Evolutionary conservation across 257 asterid genomes (phyloP).

Genomic region (Ilex aquifolium): DNA sequence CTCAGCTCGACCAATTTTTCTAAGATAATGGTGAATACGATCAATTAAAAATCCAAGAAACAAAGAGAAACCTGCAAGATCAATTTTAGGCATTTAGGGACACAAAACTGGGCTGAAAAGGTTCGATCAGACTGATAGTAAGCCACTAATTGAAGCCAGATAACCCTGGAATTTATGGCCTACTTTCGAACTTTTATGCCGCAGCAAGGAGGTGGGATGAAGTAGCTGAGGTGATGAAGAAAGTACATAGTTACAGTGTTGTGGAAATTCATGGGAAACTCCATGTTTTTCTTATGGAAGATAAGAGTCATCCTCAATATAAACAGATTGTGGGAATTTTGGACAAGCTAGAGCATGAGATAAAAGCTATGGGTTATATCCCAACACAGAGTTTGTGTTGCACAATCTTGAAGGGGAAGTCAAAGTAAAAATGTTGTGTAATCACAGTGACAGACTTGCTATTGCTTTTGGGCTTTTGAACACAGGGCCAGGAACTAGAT

Average conservation of each 20-base stretch:
- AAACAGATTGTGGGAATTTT: slow-evolving; percentile 31
- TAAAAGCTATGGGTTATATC: slow-evolving; percentile 46
- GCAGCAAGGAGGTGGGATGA: slow-evolving; percentile 66
- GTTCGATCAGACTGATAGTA: no score
- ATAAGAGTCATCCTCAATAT: slow-evolving; percentile 49
- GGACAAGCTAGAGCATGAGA: slow-evolving; percentile 43
- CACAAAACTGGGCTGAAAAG: no score
- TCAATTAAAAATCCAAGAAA: slow-evolving; percentile 83
- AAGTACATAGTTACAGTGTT: slow-evolving; percentile 56
- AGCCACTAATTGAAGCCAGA: slow-evolving; percentile 28
- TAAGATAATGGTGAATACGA: slow-evolving; percentile 85
- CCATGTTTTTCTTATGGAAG: slow-evolving; percentile 60
- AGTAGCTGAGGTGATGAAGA: slow-evolving; percentile 52
- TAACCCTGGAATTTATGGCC: slow-evolving; percentile 47
- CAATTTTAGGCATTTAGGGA: neutral
- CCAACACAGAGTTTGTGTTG: slow-evolving; percentile 46
- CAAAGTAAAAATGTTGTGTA: slow-evolving; percentile 45
- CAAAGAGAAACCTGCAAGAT: slow-evolving; percentile 63
- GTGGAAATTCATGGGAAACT: slow-evolving; percentile 53
- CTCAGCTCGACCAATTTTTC: slow-evolving; percentile 54
- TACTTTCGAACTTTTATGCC: slow-evolving; percentile 69
- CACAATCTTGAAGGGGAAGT: slow-evolving; percentile 49
- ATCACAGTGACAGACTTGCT: slow-evolving; percentile 65
- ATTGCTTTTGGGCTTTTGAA: slow-evolving; percentile 55
- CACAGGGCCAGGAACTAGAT: slow-evolving; percentile 37